phyloP scores from a whole-genome alignment of 805 yeast genomes.

The Kluyveromyces siamensis region DNA sequence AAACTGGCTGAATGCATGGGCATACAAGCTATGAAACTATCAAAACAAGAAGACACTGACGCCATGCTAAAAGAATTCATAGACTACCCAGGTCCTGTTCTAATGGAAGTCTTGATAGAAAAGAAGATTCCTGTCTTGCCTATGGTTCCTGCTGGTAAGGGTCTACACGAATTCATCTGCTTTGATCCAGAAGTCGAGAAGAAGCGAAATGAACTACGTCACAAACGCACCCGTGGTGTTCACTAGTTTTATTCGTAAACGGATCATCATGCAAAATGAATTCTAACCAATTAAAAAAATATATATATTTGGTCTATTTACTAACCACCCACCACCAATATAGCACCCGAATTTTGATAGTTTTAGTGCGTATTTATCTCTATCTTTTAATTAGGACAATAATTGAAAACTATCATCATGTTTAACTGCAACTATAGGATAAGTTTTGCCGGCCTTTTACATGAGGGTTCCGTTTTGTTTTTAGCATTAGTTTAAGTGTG shows the following conservation, averaged over 20 bases:
- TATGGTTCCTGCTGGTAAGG: constrained; percentile 96
- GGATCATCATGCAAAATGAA: too few relatives aligned
- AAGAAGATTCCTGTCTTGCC: constrained; percentile 91
- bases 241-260: constrained; percentile 30
- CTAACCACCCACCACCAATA: too few relatives aligned
- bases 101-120: constrained; percentile 85
- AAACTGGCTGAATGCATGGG: constrained; percentile 94
- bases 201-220: constrained; percentile 59
- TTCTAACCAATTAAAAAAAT: too few relatives aligned
- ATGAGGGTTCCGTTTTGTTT: too few relatives aligned
- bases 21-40: constrained; percentile 67
- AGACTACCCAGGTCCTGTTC: constrained; percentile 72
- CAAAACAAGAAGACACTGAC: constrained; percentile 56
- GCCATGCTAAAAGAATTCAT: constrained; percentile 58
- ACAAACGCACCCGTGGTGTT: constrained; percentile 63
- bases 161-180: constrained; percentile 81
- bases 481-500: too few relatives aligned
- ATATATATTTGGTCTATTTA: too few relatives aligned
- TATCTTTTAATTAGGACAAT: too few relatives aligned
- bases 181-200: constrained; percentile 78
- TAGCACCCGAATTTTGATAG: too few relatives aligned
- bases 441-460: too few relatives aligned
- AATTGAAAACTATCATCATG: too few relatives aligned
- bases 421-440: too few relatives aligned
- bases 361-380: too few relatives aligned